These are phyloP conservation scores for Parathielavia appendiculata DNA, from an alignment of 495 filamentous ascomycete genomes.

Conservation along the genomic window DNA sequence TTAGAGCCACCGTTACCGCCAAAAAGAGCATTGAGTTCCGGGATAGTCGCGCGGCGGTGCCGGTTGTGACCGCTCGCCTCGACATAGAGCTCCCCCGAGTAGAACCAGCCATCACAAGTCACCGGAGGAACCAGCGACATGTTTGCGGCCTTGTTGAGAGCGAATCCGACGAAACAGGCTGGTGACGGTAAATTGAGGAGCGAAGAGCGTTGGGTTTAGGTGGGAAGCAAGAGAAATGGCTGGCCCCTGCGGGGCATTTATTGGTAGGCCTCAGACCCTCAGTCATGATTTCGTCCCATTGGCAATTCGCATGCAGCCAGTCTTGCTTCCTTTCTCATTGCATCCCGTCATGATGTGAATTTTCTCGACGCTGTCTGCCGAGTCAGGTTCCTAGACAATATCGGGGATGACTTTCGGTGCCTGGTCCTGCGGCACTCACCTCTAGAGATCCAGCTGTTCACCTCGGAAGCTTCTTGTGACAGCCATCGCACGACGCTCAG, in stretches of 20 bases:
- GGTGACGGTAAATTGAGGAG: neutral
- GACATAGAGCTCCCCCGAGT: conserved; percentile 41
- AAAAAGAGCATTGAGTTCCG: conserved; percentile 46
- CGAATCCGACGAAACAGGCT: neutral
- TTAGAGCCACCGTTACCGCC: conserved; percentile 30
- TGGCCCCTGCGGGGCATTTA: neutral
- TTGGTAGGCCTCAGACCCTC: neutral
- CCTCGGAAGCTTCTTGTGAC: no score
- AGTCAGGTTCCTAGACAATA: no score
- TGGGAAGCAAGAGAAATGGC: neutral
- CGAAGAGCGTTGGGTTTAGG: neutral
- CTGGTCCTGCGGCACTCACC: no score
- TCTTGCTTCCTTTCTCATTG: no score
- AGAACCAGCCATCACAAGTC: conserved; percentile 19
- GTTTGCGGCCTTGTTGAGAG: neutral
- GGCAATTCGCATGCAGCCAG: no score
- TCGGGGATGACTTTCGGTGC: no score
- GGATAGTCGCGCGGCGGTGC: conserved; percentile 46
- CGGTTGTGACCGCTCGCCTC: conserved; percentile 44
- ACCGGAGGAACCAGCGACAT: conserved; percentile 10
- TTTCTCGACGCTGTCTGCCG: no score
- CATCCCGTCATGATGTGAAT: no score
- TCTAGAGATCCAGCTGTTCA: no score
- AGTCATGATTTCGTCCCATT: no score
- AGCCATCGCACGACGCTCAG: no score